Percentiles rank a stretch among this genome's conserved stretches.
Conservation (phyloP, 176 grass and related monocot genomes). For the Oryza rufipogon region DNA sequence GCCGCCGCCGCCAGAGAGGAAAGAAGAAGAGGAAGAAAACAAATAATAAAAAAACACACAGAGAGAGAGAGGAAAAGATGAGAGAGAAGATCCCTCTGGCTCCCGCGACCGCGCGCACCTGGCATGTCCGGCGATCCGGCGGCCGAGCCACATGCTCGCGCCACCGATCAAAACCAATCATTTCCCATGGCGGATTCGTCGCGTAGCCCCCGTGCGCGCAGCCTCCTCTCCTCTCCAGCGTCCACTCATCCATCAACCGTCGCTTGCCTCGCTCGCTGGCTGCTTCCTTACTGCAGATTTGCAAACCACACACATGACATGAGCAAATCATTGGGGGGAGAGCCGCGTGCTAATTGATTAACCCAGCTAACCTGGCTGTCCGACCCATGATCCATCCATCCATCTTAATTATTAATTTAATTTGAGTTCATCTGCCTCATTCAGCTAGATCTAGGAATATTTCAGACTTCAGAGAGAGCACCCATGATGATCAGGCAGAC, state of each 20-base stretch:
- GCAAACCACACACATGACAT: not conserved
- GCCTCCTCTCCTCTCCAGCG: too few relatives aligned
- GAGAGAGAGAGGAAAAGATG: too few relatives aligned
- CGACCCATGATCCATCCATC: too few relatives aligned
- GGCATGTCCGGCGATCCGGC: conserved; percentile 32
- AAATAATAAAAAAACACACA: too few relatives aligned
- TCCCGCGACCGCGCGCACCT: not conserved
- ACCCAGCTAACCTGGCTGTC: not conserved
- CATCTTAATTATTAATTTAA: not conserved
- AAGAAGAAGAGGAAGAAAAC: too few relatives aligned
- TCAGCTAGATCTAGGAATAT: not conserved
- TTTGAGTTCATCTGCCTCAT: not conserved
- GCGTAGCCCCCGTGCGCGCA: too few relatives aligned
- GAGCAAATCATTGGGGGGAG: not conserved
- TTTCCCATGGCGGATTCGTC: not conserved
- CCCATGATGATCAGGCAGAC: not conserved
- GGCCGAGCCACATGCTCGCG: conserved; percentile 10
- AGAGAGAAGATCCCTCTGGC: not conserved
- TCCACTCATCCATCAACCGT: too few relatives aligned
- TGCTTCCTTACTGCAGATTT: too few relatives aligned
- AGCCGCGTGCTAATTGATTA: not conserved
- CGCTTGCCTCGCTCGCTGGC: too few relatives aligned
- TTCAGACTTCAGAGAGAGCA: too few relatives aligned
- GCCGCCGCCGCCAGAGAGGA: too few relatives aligned
- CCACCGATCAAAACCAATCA: too few relatives aligned